A percentile compares a stretch with the other conserved stretches of the same genome.
phyloP scores from a whole-genome alignment of 2,329 filamentous ascomycete species.

The Nemania serpens region DNA sequence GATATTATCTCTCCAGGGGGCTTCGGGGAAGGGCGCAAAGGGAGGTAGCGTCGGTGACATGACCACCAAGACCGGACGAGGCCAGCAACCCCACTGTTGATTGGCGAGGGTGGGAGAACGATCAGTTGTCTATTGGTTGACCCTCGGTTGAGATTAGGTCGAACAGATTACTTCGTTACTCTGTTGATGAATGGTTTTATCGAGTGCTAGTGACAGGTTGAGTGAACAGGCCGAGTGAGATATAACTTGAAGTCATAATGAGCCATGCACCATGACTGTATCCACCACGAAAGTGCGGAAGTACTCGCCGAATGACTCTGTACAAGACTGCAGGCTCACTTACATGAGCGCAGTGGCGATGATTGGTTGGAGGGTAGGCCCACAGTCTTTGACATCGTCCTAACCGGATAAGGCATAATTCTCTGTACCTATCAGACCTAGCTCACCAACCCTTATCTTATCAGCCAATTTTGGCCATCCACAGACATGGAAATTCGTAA shows the following conservation, averaged over 20 bases:
- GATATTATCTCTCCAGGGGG: conserved; percentile 68
- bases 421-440: background rate
- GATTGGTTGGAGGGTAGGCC: background rate
- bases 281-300: background rate
- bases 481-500: conserved; percentile 21
- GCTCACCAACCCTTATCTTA: conserved; percentile 31
- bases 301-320: background rate
- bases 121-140: too few species aligned
- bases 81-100: background rate
- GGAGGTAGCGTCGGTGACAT: conserved; percentile 63
- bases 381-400: background rate
- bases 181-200: too few species aligned
- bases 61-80: background rate
- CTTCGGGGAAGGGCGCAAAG: conserved; percentile 77
- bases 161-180: too few species aligned
- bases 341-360: background rate
- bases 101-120: background rate
- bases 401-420: background rate
- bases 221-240: too few species aligned
- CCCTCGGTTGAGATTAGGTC: too few species aligned
- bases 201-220: too few species aligned
- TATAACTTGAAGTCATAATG: background rate
- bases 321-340: too few species aligned
- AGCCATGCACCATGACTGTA: background rate
- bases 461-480: conserved; percentile 23